These are phyloP conservation scores for Mucor racemosus DNA, from an alignment of 371 early-diverging fungal species.

Conservation along the genomic window DNA sequence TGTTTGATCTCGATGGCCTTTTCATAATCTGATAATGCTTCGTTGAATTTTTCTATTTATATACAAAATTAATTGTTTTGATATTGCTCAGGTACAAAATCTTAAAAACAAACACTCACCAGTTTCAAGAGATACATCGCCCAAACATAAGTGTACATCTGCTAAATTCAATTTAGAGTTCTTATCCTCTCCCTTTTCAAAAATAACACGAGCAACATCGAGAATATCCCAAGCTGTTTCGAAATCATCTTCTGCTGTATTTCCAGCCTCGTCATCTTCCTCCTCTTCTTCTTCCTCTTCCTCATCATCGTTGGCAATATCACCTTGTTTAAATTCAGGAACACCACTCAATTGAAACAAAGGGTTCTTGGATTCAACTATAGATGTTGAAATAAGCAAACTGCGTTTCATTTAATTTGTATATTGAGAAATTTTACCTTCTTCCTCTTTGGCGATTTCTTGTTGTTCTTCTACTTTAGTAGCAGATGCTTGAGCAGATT, in stretches of 20 bases:
- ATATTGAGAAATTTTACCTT: constrained; percentile 13
- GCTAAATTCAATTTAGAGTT: constrained; percentile 69
- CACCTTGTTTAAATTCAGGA: constrained; percentile 44
- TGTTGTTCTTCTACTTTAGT: constrained; percentile 22
- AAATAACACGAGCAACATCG: constrained; percentile 85
- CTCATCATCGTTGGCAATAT: constrained; percentile 41
- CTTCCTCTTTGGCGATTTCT: constrained; percentile 10
- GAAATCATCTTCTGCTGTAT: constrained; percentile 73
- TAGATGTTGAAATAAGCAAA: not conserved
- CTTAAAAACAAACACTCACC: constrained; percentile 55
- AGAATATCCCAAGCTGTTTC: constrained; percentile 89
- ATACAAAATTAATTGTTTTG: no score
- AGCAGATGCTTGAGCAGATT: constrained; percentile 42
- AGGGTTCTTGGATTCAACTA: constrained; percentile 44
- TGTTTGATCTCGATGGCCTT: constrained; percentile 74
- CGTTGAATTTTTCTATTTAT: constrained; percentile 76
- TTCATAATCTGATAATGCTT: constrained; percentile 77
- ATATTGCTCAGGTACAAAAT: no score
- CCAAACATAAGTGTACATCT: constrained; percentile 75
- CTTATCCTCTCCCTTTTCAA: constrained; percentile 63
- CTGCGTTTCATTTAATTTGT: not conserved
- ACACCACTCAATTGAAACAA: constrained; percentile 60
- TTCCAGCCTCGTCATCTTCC: constrained; percentile 40
- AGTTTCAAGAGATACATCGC: constrained; percentile 88
- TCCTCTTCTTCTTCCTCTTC: constrained; percentile 51